Base-by-base conservation (phyloP, 2,329 filamentous ascomycete genomes). In the Achaetomium macrosporum region DNA sequence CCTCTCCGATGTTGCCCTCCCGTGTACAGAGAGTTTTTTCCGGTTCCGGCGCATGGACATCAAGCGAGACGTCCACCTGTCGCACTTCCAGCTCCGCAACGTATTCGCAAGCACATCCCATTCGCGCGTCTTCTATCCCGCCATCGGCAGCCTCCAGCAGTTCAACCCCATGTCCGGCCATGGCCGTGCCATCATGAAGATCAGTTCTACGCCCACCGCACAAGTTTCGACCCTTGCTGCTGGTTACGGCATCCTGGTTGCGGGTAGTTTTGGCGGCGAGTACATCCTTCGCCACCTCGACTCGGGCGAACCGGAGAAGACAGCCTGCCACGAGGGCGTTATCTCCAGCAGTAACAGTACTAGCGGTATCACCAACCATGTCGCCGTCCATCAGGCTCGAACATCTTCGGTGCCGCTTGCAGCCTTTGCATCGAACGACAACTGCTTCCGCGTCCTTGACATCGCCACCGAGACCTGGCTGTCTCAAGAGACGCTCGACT, bases 31-130 rank as follows among this genome's bases (percentile, higher is more conserved):
- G 16, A 77, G 68, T 58, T 84, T 77, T 63, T 84, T 84, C 62
- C 73, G 74, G 47, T 86, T 84, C 62, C 73, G 73, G 39, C 73
- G 70, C 37, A 82, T 83, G 74, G 72, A 78, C 55, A 71, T 84
- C 40, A 72, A 75, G 42, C 71, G 71, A 17, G 71, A 81, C 47
- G 70, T 82, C 20, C 71, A 75, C 55, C 66, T 85, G 16, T 71
- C 79, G n/a, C 83, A 87, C 66, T 86, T 85, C 56, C 83, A 87
- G 63, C 71, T 86, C 12, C 79, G 83, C 41, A 84, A 83, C 60
- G 71, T 84, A 15, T 68, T 87, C 17, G 79, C 79, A 2, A 77
- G 76, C 60, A 73, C 78, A 5, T 79, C 78, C 9, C 72, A 76
- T 31, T 77, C 75, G 7, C 75, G 77, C 40, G 72, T 75, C 9